These are phyloP conservation scores for Carnegiea gigantea DNA, from an alignment of 179 eudicot species.

Conservation along the genomic window DNA sequence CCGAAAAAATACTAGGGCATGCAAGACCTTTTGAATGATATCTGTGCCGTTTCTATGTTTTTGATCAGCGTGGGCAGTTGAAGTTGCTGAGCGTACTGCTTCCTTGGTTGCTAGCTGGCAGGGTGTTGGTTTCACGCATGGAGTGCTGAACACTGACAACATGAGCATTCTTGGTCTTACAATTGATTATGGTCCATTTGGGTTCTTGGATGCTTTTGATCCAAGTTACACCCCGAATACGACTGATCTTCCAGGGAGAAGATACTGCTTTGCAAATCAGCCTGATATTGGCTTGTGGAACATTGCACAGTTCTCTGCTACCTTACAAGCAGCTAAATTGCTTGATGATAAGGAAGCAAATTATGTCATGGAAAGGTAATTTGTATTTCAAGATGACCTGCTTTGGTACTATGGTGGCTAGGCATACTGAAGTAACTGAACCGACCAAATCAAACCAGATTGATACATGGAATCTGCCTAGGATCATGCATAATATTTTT, in stretches of 20 bases:
- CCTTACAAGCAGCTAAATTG: slow-evolving; percentile 80
- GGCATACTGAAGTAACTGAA: background rate
- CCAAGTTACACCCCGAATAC: slow-evolving; percentile 98
- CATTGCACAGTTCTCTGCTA: slow-evolving; percentile 82
- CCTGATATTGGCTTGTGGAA: slow-evolving; percentile 99
- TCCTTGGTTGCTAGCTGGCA: slow-evolving; percentile 95
- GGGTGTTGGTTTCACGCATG: slow-evolving; percentile 99
- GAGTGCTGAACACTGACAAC: slow-evolving; percentile 97
- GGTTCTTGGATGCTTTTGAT: slow-evolving; percentile 99
- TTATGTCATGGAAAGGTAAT: slow-evolving; percentile 93
- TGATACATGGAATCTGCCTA: background rate
- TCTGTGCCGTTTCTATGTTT: slow-evolving; percentile 25
- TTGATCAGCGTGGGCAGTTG: slow-evolving; percentile 95
- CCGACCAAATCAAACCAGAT: background rate
- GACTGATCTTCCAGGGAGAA: slow-evolving; percentile 98
- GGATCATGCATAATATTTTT: background rate
- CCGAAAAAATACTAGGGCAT: background rate
- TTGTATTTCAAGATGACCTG: background rate
- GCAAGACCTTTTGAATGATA: slow-evolving; percentile 15
- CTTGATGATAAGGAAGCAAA: slow-evolving; percentile 79
- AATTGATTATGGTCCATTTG: slow-evolving; percentile 98
- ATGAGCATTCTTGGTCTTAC: slow-evolving; percentile 98
- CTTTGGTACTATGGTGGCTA: background rate
- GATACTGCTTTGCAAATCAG: slow-evolving; percentile 99
- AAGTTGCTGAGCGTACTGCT: slow-evolving; percentile 98